Conservation (phyloP, 1,284 basidiomycete species). For the Filobasidium uniguttulatum region DNA sequence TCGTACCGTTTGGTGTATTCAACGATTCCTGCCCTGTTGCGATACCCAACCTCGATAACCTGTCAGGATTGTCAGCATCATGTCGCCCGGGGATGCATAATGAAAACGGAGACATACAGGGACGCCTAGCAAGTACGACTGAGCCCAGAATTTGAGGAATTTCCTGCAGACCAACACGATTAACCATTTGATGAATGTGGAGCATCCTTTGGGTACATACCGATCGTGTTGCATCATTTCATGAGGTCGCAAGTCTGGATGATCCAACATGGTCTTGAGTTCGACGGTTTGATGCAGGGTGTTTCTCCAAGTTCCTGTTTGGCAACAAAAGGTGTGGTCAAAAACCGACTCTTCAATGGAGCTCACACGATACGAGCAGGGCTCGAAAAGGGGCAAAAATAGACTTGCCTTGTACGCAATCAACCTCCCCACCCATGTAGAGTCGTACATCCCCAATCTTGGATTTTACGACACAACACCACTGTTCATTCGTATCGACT, state of each 20-base stretch:
- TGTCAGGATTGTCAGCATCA: slow-evolving; percentile 27
- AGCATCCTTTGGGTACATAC: no score
- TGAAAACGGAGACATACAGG: slow-evolving; percentile 45
- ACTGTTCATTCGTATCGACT: slow-evolving; percentile 88
- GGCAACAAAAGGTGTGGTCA: background rate
- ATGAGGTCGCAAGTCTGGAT: no score
- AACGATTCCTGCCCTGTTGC: slow-evolving; percentile 59
- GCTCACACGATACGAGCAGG: background rate
- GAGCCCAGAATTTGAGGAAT: slow-evolving; percentile 87
- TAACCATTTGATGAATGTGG: no score
- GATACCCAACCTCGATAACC: slow-evolving; percentile 84
- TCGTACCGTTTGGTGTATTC: slow-evolving; percentile 52
- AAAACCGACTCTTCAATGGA: no score
- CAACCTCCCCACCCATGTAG: slow-evolving; percentile 86
- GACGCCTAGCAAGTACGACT: slow-evolving; percentile 83
- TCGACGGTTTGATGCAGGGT: slow-evolving; percentile 51
- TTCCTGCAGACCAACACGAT: slow-evolving; percentile 43
- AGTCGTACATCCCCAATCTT: slow-evolving; percentile 68
- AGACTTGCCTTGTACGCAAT: slow-evolving; percentile 64
- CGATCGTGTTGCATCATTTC: no score
- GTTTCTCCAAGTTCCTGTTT: slow-evolving; percentile 9
- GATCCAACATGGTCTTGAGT: slow-evolving; percentile 73
- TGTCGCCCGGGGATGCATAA: background rate
- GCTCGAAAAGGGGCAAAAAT: background rate
- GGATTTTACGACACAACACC: slow-evolving; percentile 86